phyloP scores from a whole-genome alignment of 805 yeast species.

The Sugiyamaella valdiviana region DNA sequence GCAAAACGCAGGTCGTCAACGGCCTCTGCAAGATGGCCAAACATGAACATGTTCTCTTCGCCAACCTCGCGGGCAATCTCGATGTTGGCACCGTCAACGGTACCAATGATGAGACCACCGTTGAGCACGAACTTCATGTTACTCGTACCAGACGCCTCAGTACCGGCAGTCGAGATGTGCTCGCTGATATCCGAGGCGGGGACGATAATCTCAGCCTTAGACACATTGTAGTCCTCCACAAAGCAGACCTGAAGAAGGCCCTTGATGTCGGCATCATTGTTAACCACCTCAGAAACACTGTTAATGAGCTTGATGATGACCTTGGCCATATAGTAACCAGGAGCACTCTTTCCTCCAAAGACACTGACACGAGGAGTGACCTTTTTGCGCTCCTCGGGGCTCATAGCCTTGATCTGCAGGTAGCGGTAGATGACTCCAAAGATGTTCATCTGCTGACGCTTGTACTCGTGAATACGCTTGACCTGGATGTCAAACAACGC shows the following conservation, averaged over 20 bases:
- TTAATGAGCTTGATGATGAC: conserved; percentile 80
- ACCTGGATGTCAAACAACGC: conserved; percentile 88
- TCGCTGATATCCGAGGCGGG: conserved; percentile 90
- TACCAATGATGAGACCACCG: conserved; percentile 91
- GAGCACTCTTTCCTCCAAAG: conserved; percentile 94
- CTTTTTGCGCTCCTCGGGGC: conserved; percentile 54
- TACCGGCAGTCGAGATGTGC: conserved; percentile 95
- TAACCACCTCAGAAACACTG: conserved; percentile 72
- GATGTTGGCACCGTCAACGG: conserved; percentile 95
- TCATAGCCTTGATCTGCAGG: conserved; percentile 61
- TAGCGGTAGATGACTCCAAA: conserved; percentile 85
- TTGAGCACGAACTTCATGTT: conserved; percentile 93
- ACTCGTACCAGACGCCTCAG: conserved; percentile 94
- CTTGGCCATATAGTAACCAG: conserved; percentile 96
- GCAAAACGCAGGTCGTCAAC: conserved; percentile 79
- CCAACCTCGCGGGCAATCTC: conserved; percentile 93
- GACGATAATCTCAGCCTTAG: conserved; percentile 84
- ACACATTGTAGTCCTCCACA: conserved; percentile 87
- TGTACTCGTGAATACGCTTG: conserved; percentile 91
- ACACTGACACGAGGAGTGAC: conserved; percentile 71
- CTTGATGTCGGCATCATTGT: conserved; percentile 67
- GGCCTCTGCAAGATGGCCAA: conserved; percentile 84
- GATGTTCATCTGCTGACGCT: conserved; percentile 89
- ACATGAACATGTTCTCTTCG: conserved; percentile 84
- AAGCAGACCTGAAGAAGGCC: conserved; percentile 79